phyloP scores from a whole-genome alignment of 352 stramenopile species.

The Pythium angustatum region DNA sequence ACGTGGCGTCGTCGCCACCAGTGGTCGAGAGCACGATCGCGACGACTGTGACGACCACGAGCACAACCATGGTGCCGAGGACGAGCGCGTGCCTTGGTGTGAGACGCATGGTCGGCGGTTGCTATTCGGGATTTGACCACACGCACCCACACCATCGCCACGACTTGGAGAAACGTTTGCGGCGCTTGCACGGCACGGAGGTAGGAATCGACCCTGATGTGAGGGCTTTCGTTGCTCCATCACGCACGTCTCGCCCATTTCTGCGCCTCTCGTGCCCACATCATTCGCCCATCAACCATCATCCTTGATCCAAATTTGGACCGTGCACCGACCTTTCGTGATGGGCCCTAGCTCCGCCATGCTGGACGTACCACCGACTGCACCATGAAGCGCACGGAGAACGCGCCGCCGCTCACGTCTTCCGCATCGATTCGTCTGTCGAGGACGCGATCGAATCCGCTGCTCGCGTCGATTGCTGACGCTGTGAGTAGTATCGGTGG shows the following conservation, averaged over 20 bases:
- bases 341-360: not conserved
- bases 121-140: not conserved
- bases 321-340: no score
- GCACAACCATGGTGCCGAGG: constrained; percentile 17
- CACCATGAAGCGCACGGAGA: constrained; percentile 5
- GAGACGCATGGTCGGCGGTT: constrained; percentile 10
- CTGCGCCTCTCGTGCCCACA: not conserved
- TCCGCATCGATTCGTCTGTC: constrained; percentile 12
- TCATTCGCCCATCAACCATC: constrained; percentile 4
- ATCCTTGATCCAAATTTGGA: constrained; percentile 8
- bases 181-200: no score
- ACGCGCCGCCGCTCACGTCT: not conserved
- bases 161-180: no score
- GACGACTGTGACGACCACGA: constrained; percentile 23
- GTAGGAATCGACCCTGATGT: no score
- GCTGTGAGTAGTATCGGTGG: not conserved
- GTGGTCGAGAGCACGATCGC: constrained; percentile 26
- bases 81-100: constrained; percentile 17
- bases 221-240: not conserved
- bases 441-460: not conserved
- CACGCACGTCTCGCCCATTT: not conserved
- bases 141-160: not conserved
- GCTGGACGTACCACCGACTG: not conserved
- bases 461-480: not conserved
- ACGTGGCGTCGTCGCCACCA: not conserved